These are phyloP conservation scores for Avicennia marina DNA, from an alignment of 257 asterid species.

Conservation along the genomic window DNA sequence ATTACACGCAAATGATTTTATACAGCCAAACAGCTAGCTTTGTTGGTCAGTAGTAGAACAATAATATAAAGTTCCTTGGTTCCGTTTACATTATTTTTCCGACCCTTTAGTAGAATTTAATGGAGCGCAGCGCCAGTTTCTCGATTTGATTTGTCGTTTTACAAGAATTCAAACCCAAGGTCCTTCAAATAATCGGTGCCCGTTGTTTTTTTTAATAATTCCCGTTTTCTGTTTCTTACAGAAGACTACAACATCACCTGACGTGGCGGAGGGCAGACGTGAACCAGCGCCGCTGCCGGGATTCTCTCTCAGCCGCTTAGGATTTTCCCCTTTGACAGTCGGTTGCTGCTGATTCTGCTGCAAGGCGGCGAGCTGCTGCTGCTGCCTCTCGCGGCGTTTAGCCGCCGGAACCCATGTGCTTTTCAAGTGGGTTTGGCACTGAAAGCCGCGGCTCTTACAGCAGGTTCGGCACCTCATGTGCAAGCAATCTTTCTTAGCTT, in stretches of 20 bases:
- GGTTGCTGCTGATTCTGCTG: too few species aligned
- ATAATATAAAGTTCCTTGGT: too few species aligned
- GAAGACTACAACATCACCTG: slow-evolving; percentile 1
- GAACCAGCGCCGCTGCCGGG: neutral
- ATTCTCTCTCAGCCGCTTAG: neutral
- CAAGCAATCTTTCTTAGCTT: slow-evolving; percentile 8
- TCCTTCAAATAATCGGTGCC: neutral
- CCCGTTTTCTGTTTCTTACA: neutral
- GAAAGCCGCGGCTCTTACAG: slow-evolving; percentile 7
- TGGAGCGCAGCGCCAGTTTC: too few species aligned
- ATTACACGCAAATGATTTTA: too few species aligned
- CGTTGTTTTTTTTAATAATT: neutral
- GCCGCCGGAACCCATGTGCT: slow-evolving; percentile 19
- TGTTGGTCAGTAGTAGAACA: too few species aligned
- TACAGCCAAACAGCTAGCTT: too few species aligned
- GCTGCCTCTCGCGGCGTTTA: slow-evolving; percentile 6
- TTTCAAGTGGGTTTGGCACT: slow-evolving; percentile 11
- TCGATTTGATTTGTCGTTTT: too few species aligned
- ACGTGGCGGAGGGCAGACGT: neutral
- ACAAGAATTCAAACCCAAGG: neutral
- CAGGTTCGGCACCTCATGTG: slow-evolving; percentile 10
- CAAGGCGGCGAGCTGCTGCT: neutral
- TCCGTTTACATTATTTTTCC: too few species aligned
- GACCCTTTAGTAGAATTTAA: too few species aligned
- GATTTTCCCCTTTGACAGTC: neutral